Base-by-base conservation (phyloP, 768 basidiomycete genomes). In the Steccherinum ochraceum region DNA sequence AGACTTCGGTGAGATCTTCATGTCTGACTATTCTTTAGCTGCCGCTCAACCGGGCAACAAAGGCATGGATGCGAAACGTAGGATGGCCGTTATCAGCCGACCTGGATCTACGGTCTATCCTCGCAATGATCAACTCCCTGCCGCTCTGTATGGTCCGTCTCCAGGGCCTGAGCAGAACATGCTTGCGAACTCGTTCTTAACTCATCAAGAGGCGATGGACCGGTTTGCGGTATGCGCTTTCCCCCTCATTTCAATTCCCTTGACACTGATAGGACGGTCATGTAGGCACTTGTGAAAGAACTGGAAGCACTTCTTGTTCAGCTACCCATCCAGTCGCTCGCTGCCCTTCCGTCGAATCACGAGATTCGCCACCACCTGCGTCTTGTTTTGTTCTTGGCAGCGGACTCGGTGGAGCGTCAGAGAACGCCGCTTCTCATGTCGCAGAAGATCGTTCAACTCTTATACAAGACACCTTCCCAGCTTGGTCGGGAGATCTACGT, bases 401-500 rank as follows among this genome's bases (percentile, higher is more conserved):
- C 79, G 3, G 84, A 89, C 56, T 84, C 90, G 1, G 68, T 74
- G 16, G 89, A 93, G 50, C 83, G 83, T 55, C 85, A 90, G 51
- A 86, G 89, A 47, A 95, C 93, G 2, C 90, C 93, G 1, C 72
- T 98, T 52, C 76, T 83, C 58, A 93, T 96, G 74, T 93, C 95
- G 0, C 95, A 99, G 69, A 95, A 96, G 70, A 88, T 95, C 50
- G 95, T 98, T 3, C 94, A 96, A 64, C 75, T 93, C 26, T 69
- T 99, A 52, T 99, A 93, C 74, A 94, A 94, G 73, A 89, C 89
- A 1, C 76, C 79, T 3, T 82, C 82, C 2, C 84, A 89, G 57
- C 76, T 99, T 50, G 93, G 89, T 0, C 80, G 95, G 48, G 94
- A 99, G 65, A 86, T 96, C 10, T 99, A 93, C 64, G 93, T 93